These are phyloP conservation scores for Vitis labrusca DNA, from an alignment of 164 flowering plant genomes.

Conservation along the genomic window DNA sequence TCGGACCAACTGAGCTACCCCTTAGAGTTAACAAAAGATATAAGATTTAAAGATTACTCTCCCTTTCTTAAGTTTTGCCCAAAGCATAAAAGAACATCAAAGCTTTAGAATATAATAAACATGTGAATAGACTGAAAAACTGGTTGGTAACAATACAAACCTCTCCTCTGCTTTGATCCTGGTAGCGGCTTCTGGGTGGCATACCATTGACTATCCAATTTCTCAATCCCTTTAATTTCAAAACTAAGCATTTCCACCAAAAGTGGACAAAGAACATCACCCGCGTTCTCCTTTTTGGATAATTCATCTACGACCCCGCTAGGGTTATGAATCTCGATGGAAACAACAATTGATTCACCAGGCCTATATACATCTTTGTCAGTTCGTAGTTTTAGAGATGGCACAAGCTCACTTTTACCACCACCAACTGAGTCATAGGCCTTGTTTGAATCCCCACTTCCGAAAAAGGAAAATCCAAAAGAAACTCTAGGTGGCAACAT, in stretches of 20 bases:
- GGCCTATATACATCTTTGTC: slow-evolving; percentile 85
- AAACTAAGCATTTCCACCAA: slow-evolving; percentile 65
- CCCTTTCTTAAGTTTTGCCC: no score
- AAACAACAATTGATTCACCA: slow-evolving; percentile 65
- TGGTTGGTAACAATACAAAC: slow-evolving; percentile 26
- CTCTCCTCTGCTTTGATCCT: slow-evolving; percentile 72
- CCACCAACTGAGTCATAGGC: slow-evolving; percentile 9
- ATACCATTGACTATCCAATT: slow-evolving; percentile 90
- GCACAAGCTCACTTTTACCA: slow-evolving; percentile 22
- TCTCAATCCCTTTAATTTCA: slow-evolving; percentile 84
- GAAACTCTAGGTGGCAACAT: slow-evolving; percentile 22
- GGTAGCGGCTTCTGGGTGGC: slow-evolving; percentile 59
- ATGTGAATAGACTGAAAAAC: no score
- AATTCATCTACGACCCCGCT: background rate
- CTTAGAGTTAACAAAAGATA: no score
- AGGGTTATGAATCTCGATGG: slow-evolving; percentile 52
- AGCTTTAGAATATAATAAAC: no score
- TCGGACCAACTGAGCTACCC: no score
- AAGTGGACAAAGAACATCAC: slow-evolving; percentile 31
- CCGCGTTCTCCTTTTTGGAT: slow-evolving; percentile 10
- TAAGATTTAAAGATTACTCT: no score
- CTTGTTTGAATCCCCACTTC: slow-evolving; percentile 34
- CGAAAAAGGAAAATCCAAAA: slow-evolving; percentile 59
- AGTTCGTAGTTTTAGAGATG: slow-evolving; percentile 50
- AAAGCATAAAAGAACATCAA: background rate